phyloP scores from a whole-genome alignment of 192 early-diverging fungal species.

The Obelidium mucronatum region DNA sequence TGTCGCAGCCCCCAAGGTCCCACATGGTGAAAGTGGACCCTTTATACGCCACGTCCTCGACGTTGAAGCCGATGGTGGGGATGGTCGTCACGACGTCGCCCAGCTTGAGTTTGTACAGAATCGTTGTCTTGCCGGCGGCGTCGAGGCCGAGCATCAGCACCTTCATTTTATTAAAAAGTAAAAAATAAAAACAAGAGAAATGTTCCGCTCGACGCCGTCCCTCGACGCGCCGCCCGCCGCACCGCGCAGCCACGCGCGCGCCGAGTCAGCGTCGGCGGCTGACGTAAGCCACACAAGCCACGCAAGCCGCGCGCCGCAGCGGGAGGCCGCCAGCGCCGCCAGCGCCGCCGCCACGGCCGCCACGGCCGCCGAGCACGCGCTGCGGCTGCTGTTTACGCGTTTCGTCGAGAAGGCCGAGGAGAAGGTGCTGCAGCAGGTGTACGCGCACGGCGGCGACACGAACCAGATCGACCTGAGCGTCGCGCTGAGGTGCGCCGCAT shows the following conservation, averaged over 20 bases:
- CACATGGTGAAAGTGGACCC: conserved; percentile 97
- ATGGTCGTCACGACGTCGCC: conserved; percentile 99
- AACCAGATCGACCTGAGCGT: conserved; percentile 41
- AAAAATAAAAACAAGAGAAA: too few species aligned
- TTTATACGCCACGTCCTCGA: conserved; percentile 97
- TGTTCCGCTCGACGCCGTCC: too few species aligned
- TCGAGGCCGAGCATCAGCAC: conserved; percentile 52
- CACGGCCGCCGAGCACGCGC: conserved; percentile 2
- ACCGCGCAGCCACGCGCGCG: too few species aligned
- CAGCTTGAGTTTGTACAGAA: conserved; percentile 97
- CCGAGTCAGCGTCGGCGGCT: too few species aligned
- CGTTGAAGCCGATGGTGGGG: conserved; percentile 91
- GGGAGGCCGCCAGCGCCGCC: too few species aligned
- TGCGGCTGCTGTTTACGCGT: conserved; percentile 36
- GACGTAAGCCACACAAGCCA: too few species aligned
- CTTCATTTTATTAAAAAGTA: too few species aligned
- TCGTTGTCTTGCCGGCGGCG: conserved; percentile 85
- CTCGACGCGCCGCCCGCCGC: too few species aligned
- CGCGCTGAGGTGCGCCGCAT: too few species aligned
- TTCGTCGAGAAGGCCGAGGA: conserved; percentile 44
- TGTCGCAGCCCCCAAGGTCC: conserved; percentile 99
- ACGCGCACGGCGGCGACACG: conserved; percentile 30
- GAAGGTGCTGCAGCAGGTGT: conserved; percentile 35
- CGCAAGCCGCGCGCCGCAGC: too few species aligned
- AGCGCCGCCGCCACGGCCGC: too few species aligned